A percentile compares a stretch with the other conserved stretches of the same genome.
Evolutionary conservation across 164 flowering plant genomes (phyloP).

Genomic region (Berberis vulgaris): DNA sequence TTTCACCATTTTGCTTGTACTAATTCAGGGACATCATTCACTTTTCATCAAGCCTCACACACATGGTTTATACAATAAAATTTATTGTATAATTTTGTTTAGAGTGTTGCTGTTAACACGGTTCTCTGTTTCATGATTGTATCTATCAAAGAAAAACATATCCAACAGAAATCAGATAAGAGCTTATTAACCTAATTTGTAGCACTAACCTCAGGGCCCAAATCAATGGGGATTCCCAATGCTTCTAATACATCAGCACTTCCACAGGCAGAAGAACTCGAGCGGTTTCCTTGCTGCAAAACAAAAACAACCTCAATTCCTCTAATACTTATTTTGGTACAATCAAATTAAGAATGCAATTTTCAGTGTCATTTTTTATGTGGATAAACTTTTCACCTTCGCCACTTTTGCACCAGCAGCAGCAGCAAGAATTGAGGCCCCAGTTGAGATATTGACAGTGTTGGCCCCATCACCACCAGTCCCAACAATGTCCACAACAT

Average conservation of each 20-base stretch:
- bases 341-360: background rate
- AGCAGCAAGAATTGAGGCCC: slow-evolving; percentile 90
- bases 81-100: too few relatives aligned
- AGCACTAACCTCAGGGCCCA: slow-evolving; percentile 75
- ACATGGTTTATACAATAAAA: too few relatives aligned
- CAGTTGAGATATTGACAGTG: slow-evolving; percentile 95
- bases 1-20: too few relatives aligned
- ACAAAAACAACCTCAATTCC: background rate
- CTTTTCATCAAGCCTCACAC: too few relatives aligned
- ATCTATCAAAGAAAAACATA: too few relatives aligned
- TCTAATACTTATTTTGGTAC: background rate
- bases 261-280: slow-evolving; percentile 97
- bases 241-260: slow-evolving; percentile 94
- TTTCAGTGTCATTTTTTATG: background rate
- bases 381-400: slow-evolving; percentile 39
- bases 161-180: too few relatives aligned
- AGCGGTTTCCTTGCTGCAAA: slow-evolving; percentile 90
- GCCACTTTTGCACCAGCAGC: slow-evolving; percentile 96
- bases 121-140: too few relatives aligned
- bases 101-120: too few relatives aligned
- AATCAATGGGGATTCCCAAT: slow-evolving; percentile 63
- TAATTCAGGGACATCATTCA: too few relatives aligned
- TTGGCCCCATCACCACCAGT: slow-evolving; percentile 98
- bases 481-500: slow-evolving; percentile 92
- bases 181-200: background rate